These are phyloP conservation scores for Calendula officinalis DNA, from an alignment of 129 eudicot species.

Conservation along the genomic window DNA sequence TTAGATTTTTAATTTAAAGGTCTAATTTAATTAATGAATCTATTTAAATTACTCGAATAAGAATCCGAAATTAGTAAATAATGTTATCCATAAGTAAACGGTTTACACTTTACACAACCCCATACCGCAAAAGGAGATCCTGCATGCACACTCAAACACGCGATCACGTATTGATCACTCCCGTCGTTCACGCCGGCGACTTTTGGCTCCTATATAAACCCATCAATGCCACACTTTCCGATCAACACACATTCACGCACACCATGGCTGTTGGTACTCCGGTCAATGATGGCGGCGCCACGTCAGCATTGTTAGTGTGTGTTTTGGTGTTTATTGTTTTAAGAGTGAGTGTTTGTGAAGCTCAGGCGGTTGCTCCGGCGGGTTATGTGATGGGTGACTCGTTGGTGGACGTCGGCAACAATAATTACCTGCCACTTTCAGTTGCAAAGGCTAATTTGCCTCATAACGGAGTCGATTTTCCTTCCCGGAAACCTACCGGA, in stretches of 20 bases:
- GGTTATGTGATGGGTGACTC: slow-evolving; percentile 70
- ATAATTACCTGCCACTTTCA: slow-evolving; percentile 52
- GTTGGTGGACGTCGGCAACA: slow-evolving; percentile 74
- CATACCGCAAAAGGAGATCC: slow-evolving; percentile 1
- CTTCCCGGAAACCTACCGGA: slow-evolving; percentile 55
- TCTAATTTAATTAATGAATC: too few species aligned
- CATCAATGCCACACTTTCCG: slow-evolving; percentile 3
- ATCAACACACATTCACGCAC: slow-evolving; percentile 8
- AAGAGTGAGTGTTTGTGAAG: background rate
- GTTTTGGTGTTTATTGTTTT: slow-evolving; percentile 7
- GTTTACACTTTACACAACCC: background rate
- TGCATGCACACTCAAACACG: slow-evolving; percentile 11
- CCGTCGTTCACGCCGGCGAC: slow-evolving; percentile 1
- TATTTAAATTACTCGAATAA: too few species aligned
- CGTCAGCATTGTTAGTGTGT: slow-evolving; percentile 15
- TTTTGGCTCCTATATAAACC: slow-evolving; percentile 8
- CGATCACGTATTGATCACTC: background rate
- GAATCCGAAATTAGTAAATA: background rate
- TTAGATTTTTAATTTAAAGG: too few species aligned
- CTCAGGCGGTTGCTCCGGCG: slow-evolving; percentile 31
- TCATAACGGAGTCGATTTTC: slow-evolving; percentile 65
- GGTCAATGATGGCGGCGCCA: background rate
- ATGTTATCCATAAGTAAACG: slow-evolving; percentile 1
- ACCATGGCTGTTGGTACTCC: background rate
- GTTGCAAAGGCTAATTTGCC: slow-evolving; percentile 66